Base-by-base conservation (phyloP, 1,284 basidiomycete species). In the Boletus semigastroideus region DNA sequence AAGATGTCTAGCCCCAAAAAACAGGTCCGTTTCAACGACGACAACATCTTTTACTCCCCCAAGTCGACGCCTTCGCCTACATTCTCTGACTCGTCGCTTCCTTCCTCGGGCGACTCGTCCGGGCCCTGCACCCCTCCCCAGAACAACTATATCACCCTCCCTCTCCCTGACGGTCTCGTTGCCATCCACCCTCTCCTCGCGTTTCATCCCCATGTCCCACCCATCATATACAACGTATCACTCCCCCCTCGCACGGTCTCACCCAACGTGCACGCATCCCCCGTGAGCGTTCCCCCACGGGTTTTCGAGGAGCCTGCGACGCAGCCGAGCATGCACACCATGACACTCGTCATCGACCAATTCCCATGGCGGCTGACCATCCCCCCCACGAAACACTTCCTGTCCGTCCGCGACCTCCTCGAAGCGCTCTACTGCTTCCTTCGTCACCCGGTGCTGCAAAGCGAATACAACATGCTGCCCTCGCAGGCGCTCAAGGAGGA, bases 1-100 rank as follows among this genome's bases (percentile, higher is more conserved):
- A 56, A 14, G 37, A 70, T 70, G 66, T 49, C 65, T 0, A 46
- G 22, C 19, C 25, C 56, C 0, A 50, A 43, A 12, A 77, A 74
- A 60, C 77, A 72, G 54, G 78, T 79, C 48, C 75, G 73, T 47
- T 79, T 79, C 58, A 69, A 75, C 48, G 59, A 68, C 14, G 72
- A 72, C 40, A 77, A 77, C 64, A 69, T 70, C 47, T 66, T 75
- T 33, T 79, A 77, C 63, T 73, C 74, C 3, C 71, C 74, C 39
- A 54, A 57, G 31, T 54, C 63, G 22, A 66, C 68, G 1, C 69
- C 74, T 0, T 77, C 77, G 4, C 75, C 77, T 3, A 57, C 71
- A 1, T 57, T 69, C 56, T 71, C 76, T 1, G 59, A 61, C 2
- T 67, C 72, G 9, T 78, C 78, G 3, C 64, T 78, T 5, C 69